Base-by-base conservation (phyloP, 148 eudicot genomes). In the Vaccinium macrocarpon region DNA sequence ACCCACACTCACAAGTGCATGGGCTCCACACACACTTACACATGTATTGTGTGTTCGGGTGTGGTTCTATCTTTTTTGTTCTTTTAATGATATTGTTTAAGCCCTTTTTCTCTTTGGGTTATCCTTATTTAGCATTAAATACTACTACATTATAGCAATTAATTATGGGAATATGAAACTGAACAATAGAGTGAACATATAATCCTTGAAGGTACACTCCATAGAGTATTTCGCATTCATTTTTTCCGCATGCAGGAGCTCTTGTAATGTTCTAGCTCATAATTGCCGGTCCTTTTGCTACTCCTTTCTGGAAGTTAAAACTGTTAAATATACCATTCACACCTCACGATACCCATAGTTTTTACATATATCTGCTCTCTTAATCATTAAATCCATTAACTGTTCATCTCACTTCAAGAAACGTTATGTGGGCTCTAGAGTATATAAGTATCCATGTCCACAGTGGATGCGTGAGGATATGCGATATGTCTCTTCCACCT, bases 241-340 rank as follows among this genome's bases (percentile, higher is more conserved):
- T 16, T 68, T 68, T 68, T 68, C 73, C 3, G 18, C 38, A 11
- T 68, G 42, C 13, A 38, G 38, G 73, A 68, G 32, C 73, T 29
- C 19, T 68, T 68, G 73, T 5, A 68, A 27, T 32, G 16, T 27
- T 27, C 73, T 27, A 27, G 35, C 35, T 12, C n/a, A 9, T 62
- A 62, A 62, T 62, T 62, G 70, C 70, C 23, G 70, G 70, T 64
- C 29, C 70, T 64, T n/a, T n/a, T 64, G 70, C 70, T 23, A 64
- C 70, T 3, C 70, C 29, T 64, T 6, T 64, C 29, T 64, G 13
- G 29, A 62, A 32, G 29, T 64, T 64, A 27, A 27, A 68, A 27
- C 13, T 68, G 29, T 64, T 64, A 12, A 27, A 68, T 68, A 27
- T 68, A 27, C 38, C 38, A 27, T 27, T 68, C 18, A 3, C 73